phyloP scores from a whole-genome alignment of 148 eudicot species.

The Beta vulgaris region DNA sequence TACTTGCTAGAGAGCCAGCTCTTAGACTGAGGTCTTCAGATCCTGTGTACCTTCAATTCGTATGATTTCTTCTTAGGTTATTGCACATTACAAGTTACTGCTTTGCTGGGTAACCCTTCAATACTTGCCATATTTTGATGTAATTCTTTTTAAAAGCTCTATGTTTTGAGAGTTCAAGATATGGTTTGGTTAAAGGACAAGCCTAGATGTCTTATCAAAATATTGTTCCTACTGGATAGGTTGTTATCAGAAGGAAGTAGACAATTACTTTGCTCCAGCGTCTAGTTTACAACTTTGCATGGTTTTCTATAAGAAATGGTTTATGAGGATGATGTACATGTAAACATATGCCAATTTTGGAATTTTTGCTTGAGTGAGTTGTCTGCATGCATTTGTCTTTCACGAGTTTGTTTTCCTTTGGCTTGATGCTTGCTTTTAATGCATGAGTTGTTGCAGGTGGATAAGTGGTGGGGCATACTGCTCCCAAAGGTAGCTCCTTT shows the following conservation, averaged over 20 bases:
- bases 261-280: background rate
- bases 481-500: conserved; percentile 74
- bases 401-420: conserved; percentile 4
- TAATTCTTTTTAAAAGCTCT: background rate
- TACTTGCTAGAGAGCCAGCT: conserved; percentile 76
- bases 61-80: conserved; percentile 27
- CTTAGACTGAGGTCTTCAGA: conserved; percentile 83
- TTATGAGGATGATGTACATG: background rate
- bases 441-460: conserved; percentile 52
- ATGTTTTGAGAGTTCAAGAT: background rate
- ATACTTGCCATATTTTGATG: background rate
- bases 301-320: background rate
- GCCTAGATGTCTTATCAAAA: background rate
- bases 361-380: background rate
- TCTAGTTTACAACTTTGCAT: background rate
- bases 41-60: conserved; percentile 66
- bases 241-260: background rate
- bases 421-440: conserved; percentile 5
- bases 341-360: background rate
- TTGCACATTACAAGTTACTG: background rate
- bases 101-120: background rate
- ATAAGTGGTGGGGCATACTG: conserved; percentile 76
- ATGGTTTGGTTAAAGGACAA: background rate
- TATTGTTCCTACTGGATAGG: background rate
- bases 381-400: background rate